These are phyloP conservation scores for Priceomyces melissophilus DNA, from an alignment of 805 yeast species.

Conservation along the genomic window DNA sequence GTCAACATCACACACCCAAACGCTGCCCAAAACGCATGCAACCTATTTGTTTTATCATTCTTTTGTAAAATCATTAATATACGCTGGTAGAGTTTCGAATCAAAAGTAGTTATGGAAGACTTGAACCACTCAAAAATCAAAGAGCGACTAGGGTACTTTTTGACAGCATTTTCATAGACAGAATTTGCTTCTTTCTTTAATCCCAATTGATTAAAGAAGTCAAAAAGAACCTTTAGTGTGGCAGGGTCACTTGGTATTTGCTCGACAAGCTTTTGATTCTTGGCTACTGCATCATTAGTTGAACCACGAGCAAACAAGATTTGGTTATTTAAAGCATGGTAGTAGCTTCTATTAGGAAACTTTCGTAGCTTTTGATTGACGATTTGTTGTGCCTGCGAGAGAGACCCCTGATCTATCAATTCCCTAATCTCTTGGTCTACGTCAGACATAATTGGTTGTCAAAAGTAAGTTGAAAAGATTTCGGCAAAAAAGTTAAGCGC, in stretches of 20 bases:
- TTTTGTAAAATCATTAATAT: conserved; percentile 42
- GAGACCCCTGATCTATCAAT: conserved; percentile 53
- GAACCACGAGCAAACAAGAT: conserved; percentile 32
- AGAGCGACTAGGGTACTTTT: conserved; percentile 51
- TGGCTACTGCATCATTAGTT: conserved; percentile 27
- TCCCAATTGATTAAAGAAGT: conserved; percentile 40
- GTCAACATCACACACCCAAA: conserved; percentile 47
- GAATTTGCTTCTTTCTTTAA: conserved; percentile 36
- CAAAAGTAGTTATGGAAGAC: conserved; percentile 43
- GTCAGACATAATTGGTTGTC: conserved; percentile 12
- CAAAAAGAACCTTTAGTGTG: conserved; percentile 47
- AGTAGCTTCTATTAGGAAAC: conserved; percentile 56
- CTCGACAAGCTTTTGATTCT: conserved; percentile 22
- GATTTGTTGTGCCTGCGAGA: conserved; percentile 48
- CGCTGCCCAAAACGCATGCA: conserved; percentile 52
- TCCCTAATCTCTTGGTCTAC: conserved; percentile 29
- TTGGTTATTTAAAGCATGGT: conserved; percentile 43
- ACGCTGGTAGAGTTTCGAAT: conserved; percentile 53
- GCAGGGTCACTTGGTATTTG: conserved; percentile 53
- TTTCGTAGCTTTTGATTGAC: conserved; percentile 47
- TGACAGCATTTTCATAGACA: conserved; percentile 56
- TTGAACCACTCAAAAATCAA: conserved; percentile 57
- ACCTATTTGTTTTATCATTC: conserved; percentile 23
- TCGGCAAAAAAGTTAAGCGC: too few relatives aligned
- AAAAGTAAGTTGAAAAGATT: too few relatives aligned